Conservation (phyloP, 352 stramenopile genomes). For the Globisporangium cystogenes region DNA sequence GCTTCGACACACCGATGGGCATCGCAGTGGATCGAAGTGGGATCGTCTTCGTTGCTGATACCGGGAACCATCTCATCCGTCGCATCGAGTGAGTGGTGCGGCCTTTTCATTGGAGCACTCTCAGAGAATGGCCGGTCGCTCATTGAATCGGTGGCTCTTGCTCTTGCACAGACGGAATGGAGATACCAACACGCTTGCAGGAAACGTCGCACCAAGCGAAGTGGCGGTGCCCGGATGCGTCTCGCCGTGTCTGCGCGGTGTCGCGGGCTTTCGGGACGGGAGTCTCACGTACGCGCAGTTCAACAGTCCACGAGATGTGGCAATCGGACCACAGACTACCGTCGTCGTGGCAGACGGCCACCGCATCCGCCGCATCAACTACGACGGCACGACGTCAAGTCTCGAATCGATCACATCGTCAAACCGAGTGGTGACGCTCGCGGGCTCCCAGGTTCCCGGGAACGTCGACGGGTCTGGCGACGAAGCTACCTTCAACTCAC, state of each 20-base stretch:
- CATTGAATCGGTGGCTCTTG: too few species aligned
- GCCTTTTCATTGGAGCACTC: background rate
- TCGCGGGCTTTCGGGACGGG: constrained; percentile 85
- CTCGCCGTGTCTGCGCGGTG: constrained; percentile 86
- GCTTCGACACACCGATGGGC: constrained; percentile 92
- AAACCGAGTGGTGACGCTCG: constrained; percentile 88
- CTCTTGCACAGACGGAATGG: constrained; percentile 25
- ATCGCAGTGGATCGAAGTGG: constrained; percentile 77
- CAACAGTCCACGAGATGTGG: constrained; percentile 90
- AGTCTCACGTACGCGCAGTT: constrained; percentile 87
- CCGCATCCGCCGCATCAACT: constrained; percentile 81
- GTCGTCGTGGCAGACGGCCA: constrained; percentile 90
- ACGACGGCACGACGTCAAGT: constrained; percentile 40
- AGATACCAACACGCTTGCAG: constrained; percentile 60
- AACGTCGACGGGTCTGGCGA: constrained; percentile 82
- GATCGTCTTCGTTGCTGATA: constrained; percentile 93
- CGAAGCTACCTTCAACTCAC: constrained; percentile 89
- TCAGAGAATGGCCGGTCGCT: background rate
- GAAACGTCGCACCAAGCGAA: constrained; percentile 48
- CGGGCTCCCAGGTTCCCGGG: constrained; percentile 61
- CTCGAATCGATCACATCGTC: constrained; percentile 63
- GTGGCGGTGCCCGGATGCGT: constrained; percentile 81
- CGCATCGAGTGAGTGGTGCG: constrained; percentile 52
- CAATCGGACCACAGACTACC: constrained; percentile 69
- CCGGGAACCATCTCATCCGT: constrained; percentile 93